Evolutionary conservation across 768 basidiomycete species (phyloP).

Genomic region (Lanmaoa pseudosensibilis): DNA sequence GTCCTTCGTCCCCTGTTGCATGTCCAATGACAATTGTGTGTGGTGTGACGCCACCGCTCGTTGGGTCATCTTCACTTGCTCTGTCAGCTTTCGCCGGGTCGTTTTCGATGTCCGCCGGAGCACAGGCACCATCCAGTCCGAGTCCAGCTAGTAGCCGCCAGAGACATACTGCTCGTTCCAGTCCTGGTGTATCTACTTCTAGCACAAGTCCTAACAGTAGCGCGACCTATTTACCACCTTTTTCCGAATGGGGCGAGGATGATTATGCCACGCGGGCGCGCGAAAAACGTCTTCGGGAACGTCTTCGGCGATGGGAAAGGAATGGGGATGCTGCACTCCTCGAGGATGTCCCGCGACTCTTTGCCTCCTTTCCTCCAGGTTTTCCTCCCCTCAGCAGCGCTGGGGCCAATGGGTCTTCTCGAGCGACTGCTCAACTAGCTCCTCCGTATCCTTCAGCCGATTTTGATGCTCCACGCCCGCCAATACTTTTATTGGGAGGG

Average conservation of each 20-base stretch:
- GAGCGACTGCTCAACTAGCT: constrained; percentile 22
- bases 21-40: constrained; percentile 84
- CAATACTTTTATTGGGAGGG: constrained; percentile 28
- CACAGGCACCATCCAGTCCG: constrained; percentile 12
- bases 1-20: constrained; percentile 56
- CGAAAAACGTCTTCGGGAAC: constrained; percentile 69
- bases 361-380: constrained; percentile 27
- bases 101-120: constrained; percentile 10
- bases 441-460: constrained; percentile 30
- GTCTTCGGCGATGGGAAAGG: constrained; percentile 74
- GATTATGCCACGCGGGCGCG: constrained; percentile 63
- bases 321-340: constrained; percentile 53
- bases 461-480: constrained; percentile 23
- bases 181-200: constrained; percentile 28
- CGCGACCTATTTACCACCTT: not conserved
- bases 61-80: constrained; percentile 40
- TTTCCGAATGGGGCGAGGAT: constrained; percentile 63
- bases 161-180: constrained; percentile 20
- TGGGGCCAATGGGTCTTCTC: constrained; percentile 5
- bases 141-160: not conserved
- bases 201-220: constrained; percentile 34
- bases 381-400: constrained; percentile 4
- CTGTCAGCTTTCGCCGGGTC: constrained; percentile 10
- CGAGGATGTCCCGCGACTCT: constrained; percentile 62
- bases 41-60: constrained; percentile 80